Conservation (phyloP, 805 yeast species). For the Kluyveromyces nonfermentans region DNA sequence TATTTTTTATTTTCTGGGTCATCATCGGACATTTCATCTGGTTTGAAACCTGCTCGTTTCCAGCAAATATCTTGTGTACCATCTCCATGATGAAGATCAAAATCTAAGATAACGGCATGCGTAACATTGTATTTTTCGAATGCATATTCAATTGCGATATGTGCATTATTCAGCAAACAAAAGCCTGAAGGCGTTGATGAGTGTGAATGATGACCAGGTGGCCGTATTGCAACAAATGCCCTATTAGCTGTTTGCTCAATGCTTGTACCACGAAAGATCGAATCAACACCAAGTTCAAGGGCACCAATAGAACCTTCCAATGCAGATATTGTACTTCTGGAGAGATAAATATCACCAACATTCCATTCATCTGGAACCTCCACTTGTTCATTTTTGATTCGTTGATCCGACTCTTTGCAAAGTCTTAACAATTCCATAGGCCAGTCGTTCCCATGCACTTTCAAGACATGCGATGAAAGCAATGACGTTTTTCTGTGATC, state of each 20-base stretch:
- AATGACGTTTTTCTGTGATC: constrained; percentile 37
- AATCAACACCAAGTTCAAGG: constrained; percentile 60
- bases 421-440: constrained; percentile 47
- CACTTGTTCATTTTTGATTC: constrained; percentile 42
- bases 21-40: constrained; percentile 14
- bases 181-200: constrained; percentile 80
- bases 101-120: constrained; percentile 74
- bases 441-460: constrained; percentile 72
- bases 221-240: constrained; percentile 62
- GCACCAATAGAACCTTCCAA: constrained; percentile 72
- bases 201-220: constrained; percentile 85
- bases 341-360: constrained; percentile 70
- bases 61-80: constrained; percentile 83
- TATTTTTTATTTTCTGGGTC: constrained; percentile 28
- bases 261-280: constrained; percentile 33
- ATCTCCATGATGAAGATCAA: constrained; percentile 84
- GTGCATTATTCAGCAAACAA: constrained; percentile 73
- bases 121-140: constrained; percentile 51
- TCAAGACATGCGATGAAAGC: constrained; percentile 48
- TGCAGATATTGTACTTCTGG: constrained; percentile 57
- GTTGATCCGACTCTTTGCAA: constrained; percentile 49
- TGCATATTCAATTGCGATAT: constrained; percentile 73
- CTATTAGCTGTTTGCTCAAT: constrained; percentile 30
- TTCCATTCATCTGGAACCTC: constrained; percentile 82
- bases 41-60: constrained; percentile 46